Evolutionary conservation across 129 eudicot genomes (phyloP).

Genomic region (Flaveria ramosissima): DNA sequence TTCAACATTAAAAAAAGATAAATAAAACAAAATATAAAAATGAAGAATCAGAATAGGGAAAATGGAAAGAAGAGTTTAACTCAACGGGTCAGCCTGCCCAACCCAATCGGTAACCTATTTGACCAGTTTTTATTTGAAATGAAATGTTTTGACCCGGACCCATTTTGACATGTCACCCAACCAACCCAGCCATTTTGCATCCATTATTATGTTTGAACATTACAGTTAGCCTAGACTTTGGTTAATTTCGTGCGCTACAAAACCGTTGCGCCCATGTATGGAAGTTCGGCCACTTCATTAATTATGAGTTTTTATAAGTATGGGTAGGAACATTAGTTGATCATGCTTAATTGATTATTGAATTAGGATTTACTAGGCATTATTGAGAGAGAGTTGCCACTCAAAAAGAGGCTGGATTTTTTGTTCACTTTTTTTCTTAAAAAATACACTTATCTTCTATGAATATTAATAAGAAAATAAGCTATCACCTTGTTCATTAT

Average conservation of each 20-base stretch:
- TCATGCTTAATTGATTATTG: constrained; percentile 5
- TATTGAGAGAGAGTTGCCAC: constrained; percentile 2
- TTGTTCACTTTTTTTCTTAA: background rate
- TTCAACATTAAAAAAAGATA: background rate
- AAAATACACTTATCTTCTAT: background rate
- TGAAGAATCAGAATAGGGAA: background rate
- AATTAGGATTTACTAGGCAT: background rate
- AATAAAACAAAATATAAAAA: background rate
- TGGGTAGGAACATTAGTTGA: constrained; percentile 6
- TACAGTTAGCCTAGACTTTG: background rate
- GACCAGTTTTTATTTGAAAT: background rate
- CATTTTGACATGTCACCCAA: background rate
- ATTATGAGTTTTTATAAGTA: background rate
- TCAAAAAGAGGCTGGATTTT: background rate
- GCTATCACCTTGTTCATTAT: background rate
- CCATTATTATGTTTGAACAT: background rate
- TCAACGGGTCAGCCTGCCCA: background rate
- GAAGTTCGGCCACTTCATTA: background rate
- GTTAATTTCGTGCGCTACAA: background rate
- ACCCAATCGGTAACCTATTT: background rate
- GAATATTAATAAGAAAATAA: background rate
- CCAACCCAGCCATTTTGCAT: background rate
- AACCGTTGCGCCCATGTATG: background rate
- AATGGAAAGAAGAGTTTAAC: background rate
- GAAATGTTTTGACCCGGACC: background rate